Percentiles rank a stretch among this genome's conserved stretches.
Evolutionary conservation across 208 protist species (phyloP).

Genomic region (Polymyxa betae): DNA sequence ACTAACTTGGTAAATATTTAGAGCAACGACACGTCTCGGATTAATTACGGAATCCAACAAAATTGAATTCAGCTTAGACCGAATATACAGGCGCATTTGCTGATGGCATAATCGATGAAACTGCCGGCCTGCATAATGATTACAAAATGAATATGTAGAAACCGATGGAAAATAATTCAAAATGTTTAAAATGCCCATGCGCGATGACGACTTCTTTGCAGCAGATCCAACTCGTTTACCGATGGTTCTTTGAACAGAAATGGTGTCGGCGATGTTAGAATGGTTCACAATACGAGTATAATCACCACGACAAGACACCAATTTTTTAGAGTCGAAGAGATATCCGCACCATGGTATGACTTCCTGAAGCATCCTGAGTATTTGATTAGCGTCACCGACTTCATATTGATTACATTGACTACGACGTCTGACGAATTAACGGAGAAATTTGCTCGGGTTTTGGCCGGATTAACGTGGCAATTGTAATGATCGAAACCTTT

Average conservation of each 20-base stretch:
- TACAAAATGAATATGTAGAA: no score
- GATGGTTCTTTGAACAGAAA: not conserved
- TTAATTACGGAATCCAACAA: not conserved
- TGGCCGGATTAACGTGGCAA: not conserved
- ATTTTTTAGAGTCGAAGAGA: not conserved
- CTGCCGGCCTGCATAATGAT: slow-evolving; percentile 1
- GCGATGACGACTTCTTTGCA: not conserved
- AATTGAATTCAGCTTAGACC: not conserved
- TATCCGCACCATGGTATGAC: slow-evolving; percentile 8
- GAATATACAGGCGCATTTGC: not conserved
- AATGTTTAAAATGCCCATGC: not conserved
- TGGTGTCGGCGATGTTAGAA: not conserved
- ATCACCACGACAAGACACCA: not conserved
- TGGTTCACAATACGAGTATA: not conserved
- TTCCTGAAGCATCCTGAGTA: not conserved
- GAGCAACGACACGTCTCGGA: slow-evolving; percentile 14
- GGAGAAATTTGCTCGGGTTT: slow-evolving; percentile 12
- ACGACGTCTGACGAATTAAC: not conserved
- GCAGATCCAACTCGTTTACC: not conserved
- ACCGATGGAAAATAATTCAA: not conserved
- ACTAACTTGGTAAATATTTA: slow-evolving; percentile 33
- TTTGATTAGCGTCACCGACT: not conserved
- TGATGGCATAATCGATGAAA: not conserved
- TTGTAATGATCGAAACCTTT: not conserved
- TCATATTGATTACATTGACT: not conserved